phyloP scores from a whole-genome alignment of 306 rosid species.

The Quercus parvula region DNA sequence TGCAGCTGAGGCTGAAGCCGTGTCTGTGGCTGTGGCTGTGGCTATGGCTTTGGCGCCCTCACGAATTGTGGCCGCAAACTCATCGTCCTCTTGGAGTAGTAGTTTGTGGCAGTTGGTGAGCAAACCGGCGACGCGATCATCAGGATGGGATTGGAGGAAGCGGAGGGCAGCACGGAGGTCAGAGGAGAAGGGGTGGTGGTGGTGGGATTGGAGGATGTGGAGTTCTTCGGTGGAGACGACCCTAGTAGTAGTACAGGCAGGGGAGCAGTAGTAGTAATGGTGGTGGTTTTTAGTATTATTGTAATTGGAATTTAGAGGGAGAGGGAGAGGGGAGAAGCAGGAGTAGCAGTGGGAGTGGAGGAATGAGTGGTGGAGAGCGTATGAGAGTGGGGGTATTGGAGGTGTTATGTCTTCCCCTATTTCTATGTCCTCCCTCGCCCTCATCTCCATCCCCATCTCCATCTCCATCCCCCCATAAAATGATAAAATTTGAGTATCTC shows the following conservation, averaged over 20 bases:
- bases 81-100: neutral
- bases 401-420: slow-evolving; percentile 53
- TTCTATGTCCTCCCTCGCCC: slow-evolving; percentile 38
- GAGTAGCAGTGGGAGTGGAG: slow-evolving; percentile 57
- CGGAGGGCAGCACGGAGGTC: slow-evolving; percentile 70
- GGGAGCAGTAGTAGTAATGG: slow-evolving; percentile 46
- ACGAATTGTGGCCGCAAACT: slow-evolving; percentile 18
- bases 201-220: slow-evolving; percentile 24
- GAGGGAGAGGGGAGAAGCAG: slow-evolving; percentile 47
- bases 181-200: slow-evolving; percentile 22
- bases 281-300: neutral
- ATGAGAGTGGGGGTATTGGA: slow-evolving; percentile 42
- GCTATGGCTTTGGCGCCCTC: slow-evolving; percentile 49
- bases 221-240: slow-evolving; percentile 35
- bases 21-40: slow-evolving; percentile 8
- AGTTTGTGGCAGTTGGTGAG: slow-evolving; percentile 46
- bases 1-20: slow-evolving; percentile 20
- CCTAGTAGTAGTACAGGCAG: neutral
- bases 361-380: slow-evolving; percentile 49
- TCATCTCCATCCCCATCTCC: slow-evolving; percentile 39
- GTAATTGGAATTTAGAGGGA: neutral
- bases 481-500: no score
- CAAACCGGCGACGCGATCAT: slow-evolving; percentile 34
- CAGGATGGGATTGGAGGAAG: slow-evolving; percentile 39
- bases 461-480: neutral